Conservation (phyloP, 257 asterid genomes). For the Solanum corneliomulleri region DNA sequence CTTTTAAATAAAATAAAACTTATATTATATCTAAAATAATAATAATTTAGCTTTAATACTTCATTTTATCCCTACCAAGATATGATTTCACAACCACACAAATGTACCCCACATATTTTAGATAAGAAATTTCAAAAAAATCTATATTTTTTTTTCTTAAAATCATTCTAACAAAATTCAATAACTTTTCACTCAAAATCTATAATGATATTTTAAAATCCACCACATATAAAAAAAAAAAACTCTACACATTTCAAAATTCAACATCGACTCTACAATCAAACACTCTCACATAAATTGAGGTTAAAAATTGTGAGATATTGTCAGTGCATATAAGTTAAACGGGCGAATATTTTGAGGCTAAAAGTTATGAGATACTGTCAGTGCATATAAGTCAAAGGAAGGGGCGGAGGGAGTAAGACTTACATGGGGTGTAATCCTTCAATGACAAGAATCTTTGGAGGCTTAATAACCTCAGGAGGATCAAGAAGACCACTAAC, state of each 20-base stretch:
- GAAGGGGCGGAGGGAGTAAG: constrained; percentile 6
- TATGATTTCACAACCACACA: not conserved
- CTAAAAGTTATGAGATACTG: not conserved
- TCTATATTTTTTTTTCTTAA: too few relatives aligned
- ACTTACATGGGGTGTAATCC: constrained; percentile 98
- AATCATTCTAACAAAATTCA: not conserved
- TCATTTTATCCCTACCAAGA: not conserved
- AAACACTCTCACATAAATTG: not conserved
- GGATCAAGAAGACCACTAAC: constrained; percentile 87
- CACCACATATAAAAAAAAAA: too few relatives aligned
- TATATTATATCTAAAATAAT: fast-evolving
- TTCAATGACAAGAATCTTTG: constrained; percentile 94
- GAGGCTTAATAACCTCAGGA: constrained; percentile 77
- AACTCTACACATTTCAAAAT: not conserved
- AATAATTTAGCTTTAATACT: not conserved
- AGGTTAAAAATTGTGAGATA: not conserved
- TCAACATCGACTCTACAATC: fast-evolving
- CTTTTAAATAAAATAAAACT: fast-evolving
- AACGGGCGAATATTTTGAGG: not conserved
- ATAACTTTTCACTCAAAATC: not conserved
- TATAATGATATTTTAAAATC: not conserved
- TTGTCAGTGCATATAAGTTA: not conserved
- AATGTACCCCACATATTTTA: not conserved
- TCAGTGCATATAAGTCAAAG: not conserved
- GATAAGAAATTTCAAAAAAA: not conserved